These are phyloP conservation scores for Lasiodiplodia sp. DNA, from an alignment of 2,329 filamentous ascomycete genomes.

Conservation along the genomic window DNA sequence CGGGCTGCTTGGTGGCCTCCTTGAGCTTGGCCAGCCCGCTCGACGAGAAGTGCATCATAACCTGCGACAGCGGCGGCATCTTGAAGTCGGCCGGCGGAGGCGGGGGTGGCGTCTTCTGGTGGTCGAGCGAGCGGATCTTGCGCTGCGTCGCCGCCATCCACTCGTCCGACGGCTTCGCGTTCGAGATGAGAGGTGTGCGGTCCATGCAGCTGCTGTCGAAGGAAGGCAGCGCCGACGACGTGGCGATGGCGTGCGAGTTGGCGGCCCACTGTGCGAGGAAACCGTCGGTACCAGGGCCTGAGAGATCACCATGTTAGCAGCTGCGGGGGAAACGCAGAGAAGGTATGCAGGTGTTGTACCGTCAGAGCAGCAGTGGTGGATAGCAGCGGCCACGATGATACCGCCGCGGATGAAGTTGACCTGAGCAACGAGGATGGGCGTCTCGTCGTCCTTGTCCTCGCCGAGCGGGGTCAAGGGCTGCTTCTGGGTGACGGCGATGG, in stretches of 20 bases:
- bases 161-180: constrained; percentile 5
- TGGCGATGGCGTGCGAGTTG: constrained; percentile 34
- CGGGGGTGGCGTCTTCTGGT: constrained; percentile 32
- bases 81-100: constrained; percentile 37
- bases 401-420: constrained; percentile 41
- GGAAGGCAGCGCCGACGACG: constrained; percentile 31
- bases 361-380: constrained; percentile 38
- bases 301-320: neutral
- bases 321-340: no score
- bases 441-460: constrained; percentile 25
- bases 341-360: constrained; percentile 21
- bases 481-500: constrained; percentile 30
- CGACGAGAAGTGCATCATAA: constrained; percentile 37
- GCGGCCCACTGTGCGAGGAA: constrained; percentile 40
- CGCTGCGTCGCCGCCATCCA: constrained; percentile 11
- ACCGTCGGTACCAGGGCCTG: constrained; percentile 37
- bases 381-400: constrained; percentile 38
- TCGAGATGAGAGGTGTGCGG: constrained; percentile 24
- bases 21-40: constrained; percentile 35
- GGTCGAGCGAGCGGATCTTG: constrained; percentile 31
- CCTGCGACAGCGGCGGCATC: constrained; percentile 35
- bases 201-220: constrained; percentile 26
- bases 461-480: constrained; percentile 30
- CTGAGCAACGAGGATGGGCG: constrained; percentile 35
- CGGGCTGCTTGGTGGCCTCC: constrained; percentile 23